Percentiles rank a stretch among this genome's conserved stretches.
Evolutionary conservation across 2,329 filamentous ascomycete genomes (phyloP).

Genomic region (Diplocarpon rosae): DNA sequence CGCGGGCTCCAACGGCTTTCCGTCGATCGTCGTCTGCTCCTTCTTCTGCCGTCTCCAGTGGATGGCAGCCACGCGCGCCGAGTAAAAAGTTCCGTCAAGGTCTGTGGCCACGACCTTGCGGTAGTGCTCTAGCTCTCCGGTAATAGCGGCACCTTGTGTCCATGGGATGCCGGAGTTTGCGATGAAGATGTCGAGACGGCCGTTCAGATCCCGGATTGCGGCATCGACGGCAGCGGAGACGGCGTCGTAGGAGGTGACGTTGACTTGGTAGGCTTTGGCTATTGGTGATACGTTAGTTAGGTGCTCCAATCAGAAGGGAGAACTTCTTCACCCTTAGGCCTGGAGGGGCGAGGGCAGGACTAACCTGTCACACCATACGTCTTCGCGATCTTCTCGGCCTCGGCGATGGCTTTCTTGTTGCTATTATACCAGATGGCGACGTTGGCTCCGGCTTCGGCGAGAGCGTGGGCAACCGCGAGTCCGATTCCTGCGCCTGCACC

Average conservation of each 20-base stretch:
- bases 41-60: conserved; percentile 62
- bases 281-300: conserved; percentile 8
- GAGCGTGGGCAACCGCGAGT: conserved; percentile 33
- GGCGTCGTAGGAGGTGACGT: conserved; percentile 41
- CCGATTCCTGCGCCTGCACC: conserved; percentile 36
- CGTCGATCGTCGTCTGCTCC: conserved; percentile 51
- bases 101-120: conserved; percentile 59
- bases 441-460: conserved; percentile 35
- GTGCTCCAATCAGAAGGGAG: conserved; percentile 3
- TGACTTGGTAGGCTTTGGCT: conserved; percentile 52
- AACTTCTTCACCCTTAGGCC: background rate
- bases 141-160: conserved; percentile 56
- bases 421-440: conserved; percentile 46
- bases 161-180: conserved; percentile 70
- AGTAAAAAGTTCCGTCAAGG: conserved; percentile 69
- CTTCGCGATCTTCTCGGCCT: conserved; percentile 52
- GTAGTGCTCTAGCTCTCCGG: conserved; percentile 53
- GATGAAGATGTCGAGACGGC: conserved; percentile 66
- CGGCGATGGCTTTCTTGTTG: conserved; percentile 51
- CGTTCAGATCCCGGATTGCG: conserved; percentile 54
- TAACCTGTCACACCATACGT: conserved; percentile 57
- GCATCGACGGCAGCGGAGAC: conserved; percentile 33
- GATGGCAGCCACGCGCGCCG: conserved; percentile 55
- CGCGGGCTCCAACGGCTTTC: conserved; percentile 44
- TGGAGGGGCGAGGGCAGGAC: conserved; percentile 20